A percentile compares a stretch with the other conserved stretches of the same genome.
phyloP scores from a whole-genome alignment of 2,329 filamentous ascomycete species.

The Metarhizium robertsii region DNA sequence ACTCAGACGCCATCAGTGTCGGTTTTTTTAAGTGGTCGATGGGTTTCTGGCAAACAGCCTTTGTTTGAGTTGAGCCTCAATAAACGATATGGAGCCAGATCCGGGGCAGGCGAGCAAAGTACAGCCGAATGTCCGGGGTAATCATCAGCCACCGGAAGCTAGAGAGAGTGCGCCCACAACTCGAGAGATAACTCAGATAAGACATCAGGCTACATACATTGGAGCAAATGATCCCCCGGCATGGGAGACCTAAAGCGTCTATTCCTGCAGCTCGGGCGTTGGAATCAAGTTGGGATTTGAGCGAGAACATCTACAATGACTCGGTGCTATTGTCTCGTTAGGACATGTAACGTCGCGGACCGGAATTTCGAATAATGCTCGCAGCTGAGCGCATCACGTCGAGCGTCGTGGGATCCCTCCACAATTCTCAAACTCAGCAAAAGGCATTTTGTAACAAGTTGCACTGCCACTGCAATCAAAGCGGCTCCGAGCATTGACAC shows the following conservation, averaged over 20 bases:
- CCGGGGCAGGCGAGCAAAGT: background rate
- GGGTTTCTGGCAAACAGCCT: too few species aligned
- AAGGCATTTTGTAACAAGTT: background rate
- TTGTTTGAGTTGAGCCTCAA: too few species aligned
- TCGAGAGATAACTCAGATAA: background rate
- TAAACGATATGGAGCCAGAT: too few species aligned
- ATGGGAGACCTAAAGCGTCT: background rate
- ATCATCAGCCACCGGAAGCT: background rate
- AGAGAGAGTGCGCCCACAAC: background rate
- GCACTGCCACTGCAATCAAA: background rate
- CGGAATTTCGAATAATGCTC: background rate
- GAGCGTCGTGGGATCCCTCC: background rate
- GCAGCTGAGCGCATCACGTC: too few species aligned
- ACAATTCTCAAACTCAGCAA: background rate
- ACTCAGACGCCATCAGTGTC: too few species aligned
- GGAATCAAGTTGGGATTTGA: background rate
- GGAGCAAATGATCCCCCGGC: background rate
- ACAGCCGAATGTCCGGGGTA: constrained; percentile 5
- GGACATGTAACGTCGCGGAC: background rate
- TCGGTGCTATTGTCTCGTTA: background rate
- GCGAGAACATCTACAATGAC: background rate
- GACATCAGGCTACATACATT: background rate
- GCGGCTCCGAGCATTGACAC: background rate
- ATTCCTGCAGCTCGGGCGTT: background rate
- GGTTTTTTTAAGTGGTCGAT: too few species aligned